A percentile compares a stretch with the other conserved stretches of the same genome.
These are phyloP conservation scores for Asterochloris sp. DNA, from an alignment of 139 green algal genomes.

Conservation along the genomic window DNA sequence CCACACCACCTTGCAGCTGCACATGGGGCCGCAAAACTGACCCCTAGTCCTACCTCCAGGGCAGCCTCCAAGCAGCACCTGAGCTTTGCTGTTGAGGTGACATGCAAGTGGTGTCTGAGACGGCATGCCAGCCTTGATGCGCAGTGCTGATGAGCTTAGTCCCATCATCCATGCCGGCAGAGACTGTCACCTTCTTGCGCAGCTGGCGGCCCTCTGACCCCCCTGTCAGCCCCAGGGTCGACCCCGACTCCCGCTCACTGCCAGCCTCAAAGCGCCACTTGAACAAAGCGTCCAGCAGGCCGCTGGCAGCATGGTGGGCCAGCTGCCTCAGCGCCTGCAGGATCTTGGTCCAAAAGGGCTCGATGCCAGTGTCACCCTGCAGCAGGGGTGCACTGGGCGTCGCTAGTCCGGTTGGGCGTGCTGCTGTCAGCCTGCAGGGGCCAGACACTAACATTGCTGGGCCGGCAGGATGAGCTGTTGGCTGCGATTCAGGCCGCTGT, in stretches of 20 bases:
- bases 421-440: too few species aligned
- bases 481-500: too few species aligned
- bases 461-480: too few species aligned
- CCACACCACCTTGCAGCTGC: neutral
- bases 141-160: too few species aligned
- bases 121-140: too few species aligned
- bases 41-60: neutral
- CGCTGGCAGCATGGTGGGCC: conserved; percentile 19
- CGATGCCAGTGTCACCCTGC: neutral
- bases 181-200: conserved; percentile 28
- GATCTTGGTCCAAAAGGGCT: conserved; percentile 30
- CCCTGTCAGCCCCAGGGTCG: conserved; percentile 4
- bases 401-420: too few species aligned
- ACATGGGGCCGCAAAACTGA: neutral
- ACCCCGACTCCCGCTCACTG: neutral
- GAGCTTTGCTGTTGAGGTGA: too few species aligned
- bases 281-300: conserved; percentile 36
- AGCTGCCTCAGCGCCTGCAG: conserved; percentile 32
- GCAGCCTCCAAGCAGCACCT: too few species aligned
- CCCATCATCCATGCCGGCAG: too few species aligned
- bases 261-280: conserved; percentile 30
- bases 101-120: neutral
- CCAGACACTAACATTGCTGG: too few species aligned
- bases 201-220: conserved; percentile 15
- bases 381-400: too few species aligned